These are phyloP conservation scores for Corynascus novoguineensis DNA, from an alignment of 495 filamentous ascomycete species.

Conservation along the genomic window DNA sequence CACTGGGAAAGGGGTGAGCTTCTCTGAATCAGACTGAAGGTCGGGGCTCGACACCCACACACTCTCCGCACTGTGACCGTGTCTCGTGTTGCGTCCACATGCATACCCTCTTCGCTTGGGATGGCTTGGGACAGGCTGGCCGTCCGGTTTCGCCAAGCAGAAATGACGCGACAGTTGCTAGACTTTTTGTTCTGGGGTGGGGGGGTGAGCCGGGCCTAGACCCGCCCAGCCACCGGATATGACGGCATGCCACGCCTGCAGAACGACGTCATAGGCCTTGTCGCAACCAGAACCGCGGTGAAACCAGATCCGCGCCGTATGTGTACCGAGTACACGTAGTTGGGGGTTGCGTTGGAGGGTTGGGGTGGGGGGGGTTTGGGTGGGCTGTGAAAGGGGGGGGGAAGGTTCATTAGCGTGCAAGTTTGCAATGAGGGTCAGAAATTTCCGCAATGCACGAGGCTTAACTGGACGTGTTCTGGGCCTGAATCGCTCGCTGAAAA, in stretches of 20 bases:
- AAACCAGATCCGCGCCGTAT: neutral
- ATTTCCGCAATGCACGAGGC: neutral
- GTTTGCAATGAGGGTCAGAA: neutral
- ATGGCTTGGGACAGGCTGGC: no score
- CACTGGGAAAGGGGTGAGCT: no score
- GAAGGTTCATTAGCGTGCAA: neutral
- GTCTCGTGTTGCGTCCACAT: neutral
- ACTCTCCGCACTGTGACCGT: neutral
- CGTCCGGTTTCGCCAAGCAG: neutral
- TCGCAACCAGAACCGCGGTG: neutral
- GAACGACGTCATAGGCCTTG: constrained; percentile 8
- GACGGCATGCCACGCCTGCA: constrained; percentile 12
- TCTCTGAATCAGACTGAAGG: no score
- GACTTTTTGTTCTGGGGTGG: neutral
- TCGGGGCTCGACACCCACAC: no score
- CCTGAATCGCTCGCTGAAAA: neutral
- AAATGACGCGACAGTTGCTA: constrained; percentile 12
- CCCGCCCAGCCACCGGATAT: constrained; percentile 15
- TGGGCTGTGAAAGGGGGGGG: neutral
- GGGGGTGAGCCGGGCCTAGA: constrained; percentile 5
- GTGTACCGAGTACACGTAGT: no score
- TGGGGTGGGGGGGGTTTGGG: neutral
- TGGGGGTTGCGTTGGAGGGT: neutral
- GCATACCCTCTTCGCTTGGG: no score
- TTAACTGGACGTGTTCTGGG: neutral